Conservation (phyloP, 371 early-diverging fungal genomes). For the Astathelohania contejeani region DNA sequence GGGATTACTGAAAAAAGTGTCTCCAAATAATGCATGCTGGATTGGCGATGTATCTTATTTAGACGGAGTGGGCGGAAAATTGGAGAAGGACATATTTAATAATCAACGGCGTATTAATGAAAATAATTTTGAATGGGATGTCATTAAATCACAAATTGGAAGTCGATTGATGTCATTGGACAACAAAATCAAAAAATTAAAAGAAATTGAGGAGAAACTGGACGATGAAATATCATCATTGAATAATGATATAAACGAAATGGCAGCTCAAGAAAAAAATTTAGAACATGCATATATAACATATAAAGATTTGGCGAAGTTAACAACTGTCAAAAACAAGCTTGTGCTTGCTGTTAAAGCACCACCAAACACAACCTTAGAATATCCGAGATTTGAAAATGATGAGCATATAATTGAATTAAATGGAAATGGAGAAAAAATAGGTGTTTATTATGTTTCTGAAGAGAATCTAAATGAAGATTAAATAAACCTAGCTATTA, state of each 20-base stretch:
- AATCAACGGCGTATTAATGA: background rate
- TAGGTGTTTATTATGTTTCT: no score
- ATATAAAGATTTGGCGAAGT: constrained; percentile 40
- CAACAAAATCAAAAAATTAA: background rate
- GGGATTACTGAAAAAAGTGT: constrained; percentile 59
- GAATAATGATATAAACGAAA: constrained; percentile 33
- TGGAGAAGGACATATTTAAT: no score
- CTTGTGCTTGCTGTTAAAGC: constrained; percentile 52
- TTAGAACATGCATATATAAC: constrained; percentile 49
- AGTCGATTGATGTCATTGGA: background rate
- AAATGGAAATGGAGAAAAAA: no score
- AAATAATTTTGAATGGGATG: background rate
- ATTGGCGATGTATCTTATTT: no score
- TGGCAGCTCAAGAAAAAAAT: constrained; percentile 37
- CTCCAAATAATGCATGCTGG: constrained; percentile 64
- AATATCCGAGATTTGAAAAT: no score
- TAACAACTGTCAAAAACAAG: constrained; percentile 30
- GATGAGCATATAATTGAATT: no score
- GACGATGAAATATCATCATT: constrained; percentile 30
- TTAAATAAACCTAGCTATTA: no score
- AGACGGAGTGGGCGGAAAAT: no score
- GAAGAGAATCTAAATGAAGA: no score
- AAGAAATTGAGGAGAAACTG: constrained; percentile 31
- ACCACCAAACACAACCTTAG: constrained; percentile 32
- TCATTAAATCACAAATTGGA: background rate